Conservation (phyloP, 805 yeast genomes). For the Barnettozyma wickerhamii region DNA sequence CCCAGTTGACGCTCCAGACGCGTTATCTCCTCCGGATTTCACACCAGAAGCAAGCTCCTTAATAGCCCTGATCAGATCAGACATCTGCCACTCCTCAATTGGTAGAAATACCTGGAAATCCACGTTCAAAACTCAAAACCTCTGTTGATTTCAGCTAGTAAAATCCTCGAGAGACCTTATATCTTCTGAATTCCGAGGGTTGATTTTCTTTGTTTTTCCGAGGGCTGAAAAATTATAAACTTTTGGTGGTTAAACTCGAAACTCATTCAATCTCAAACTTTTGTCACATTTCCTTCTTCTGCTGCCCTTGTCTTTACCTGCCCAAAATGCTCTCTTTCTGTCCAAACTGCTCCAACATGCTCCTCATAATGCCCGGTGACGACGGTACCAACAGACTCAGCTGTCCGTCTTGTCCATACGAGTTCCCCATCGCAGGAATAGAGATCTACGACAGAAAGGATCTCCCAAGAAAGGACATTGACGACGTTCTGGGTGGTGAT, state of each 20-base stretch:
- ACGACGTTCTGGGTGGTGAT: constrained; percentile 93
- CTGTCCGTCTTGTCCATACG: constrained; percentile 94
- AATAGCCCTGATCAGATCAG: not conserved
- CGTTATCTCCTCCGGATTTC: not conserved
- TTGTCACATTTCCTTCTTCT: no score
- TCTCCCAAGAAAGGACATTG: constrained; percentile 84
- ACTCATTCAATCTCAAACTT: no score
- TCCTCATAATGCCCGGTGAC: constrained; percentile 61
- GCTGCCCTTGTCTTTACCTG: not conserved
- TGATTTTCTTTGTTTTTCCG: no score
- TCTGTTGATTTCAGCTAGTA: no score
- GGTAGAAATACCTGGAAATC: no score
- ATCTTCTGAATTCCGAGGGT: no score
- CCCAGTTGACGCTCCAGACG: no score
- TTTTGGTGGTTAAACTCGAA: no score
- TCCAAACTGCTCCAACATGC: constrained; percentile 91
- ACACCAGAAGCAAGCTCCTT: not conserved
- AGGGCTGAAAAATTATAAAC: no score
- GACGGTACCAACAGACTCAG: constrained; percentile 63
- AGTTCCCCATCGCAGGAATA: constrained; percentile 79
- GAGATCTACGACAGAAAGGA: constrained; percentile 82
- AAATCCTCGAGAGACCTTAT: no score
- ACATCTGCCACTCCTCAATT: not conserved
- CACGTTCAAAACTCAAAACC: no score
- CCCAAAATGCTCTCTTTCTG: constrained; percentile 84